Conservation (phyloP, 306 rosid species). For the cucumber (Cucumis sativus) region Cucumber_9930_V3 NC_026660.2:23892501-23893000, state of each 20-base stretch:
- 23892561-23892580: conserved; percentile 10
- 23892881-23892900: conserved; percentile 58
- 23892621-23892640: conserved; percentile 61
- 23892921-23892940: conserved; percentile 94
- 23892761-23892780: too few relatives aligned
- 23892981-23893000: background rate
- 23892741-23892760: background rate
- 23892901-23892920: conserved; percentile 88
- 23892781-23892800: too few relatives aligned
- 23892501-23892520: conserved; percentile 77
- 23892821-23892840: too few relatives aligned
- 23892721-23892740: conserved; percentile 31
- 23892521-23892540: conserved; percentile 94
- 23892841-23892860: too few relatives aligned
- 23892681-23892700: conserved; percentile 93
- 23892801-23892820: too few relatives aligned
- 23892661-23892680: conserved; percentile 90
- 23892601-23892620: background rate
- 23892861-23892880: background rate
- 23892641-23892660: conserved; percentile 99
- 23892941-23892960: conserved; percentile 53
- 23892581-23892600: background rate
- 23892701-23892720: conserved; percentile 98
- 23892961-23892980: conserved; percentile 1
- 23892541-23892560: conserved; percentile 45